Evolutionary conservation across 345 rosid species (phyloP).

Genomic region (Murraya paniculata): DNA sequence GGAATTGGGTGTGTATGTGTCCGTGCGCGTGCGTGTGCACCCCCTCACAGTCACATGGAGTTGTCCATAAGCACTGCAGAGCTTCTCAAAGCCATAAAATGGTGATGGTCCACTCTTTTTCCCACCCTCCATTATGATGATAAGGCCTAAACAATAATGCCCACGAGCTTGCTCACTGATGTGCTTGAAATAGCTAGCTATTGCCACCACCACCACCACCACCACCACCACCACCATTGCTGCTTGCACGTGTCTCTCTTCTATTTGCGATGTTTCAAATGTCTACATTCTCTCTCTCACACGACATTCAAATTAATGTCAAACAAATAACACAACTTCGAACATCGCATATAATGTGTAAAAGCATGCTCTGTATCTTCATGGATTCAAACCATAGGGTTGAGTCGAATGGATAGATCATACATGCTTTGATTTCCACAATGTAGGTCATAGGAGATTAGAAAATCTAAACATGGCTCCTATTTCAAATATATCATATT

Average conservation of each 20-base stretch:
- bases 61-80: background rate
- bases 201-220: background rate
- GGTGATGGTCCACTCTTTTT: constrained; percentile 1
- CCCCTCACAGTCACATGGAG: background rate
- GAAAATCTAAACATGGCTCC: background rate
- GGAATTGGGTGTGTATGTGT: background rate
- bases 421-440: background rate
- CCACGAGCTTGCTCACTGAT: background rate
- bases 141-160: background rate
- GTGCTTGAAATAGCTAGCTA: too few species aligned
- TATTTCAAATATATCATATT: background rate
- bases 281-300: too few species aligned
- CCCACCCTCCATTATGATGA: background rate
- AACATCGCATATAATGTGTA: background rate
- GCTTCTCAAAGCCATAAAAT: background rate
- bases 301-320: too few species aligned
- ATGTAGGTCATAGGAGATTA: background rate
- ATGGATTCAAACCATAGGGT: background rate
- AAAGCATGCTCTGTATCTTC: background rate
- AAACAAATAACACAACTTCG: background rate
- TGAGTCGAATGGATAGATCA: too few species aligned
- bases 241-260: background rate
- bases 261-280: too few species aligned
- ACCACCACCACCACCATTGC: background rate
- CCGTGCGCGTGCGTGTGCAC: background rate